These are phyloP conservation scores for fission yeast (Schizosaccharomyces pombe) DNA, from an alignment of 805 yeast genomes.

Conservation along the genomic window ASM294v3 CU329670.1:953001-953500, in stretches of 20 bases:
- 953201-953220: conserved; percentile 4
- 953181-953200: background rate
- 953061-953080: background rate
- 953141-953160: conserved; percentile 84
- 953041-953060: conserved; percentile 17
- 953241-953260: conserved; percentile 80
- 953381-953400: conserved; percentile 86
- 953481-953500: conserved; percentile 92
- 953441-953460: conserved; percentile 61
- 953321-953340: conserved; percentile 57
- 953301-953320: conserved; percentile 88
- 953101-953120: conserved; percentile 1
- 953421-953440: conserved; percentile 72
- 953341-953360: conserved; percentile 71
- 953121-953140: conserved; percentile 89
- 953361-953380: conserved; percentile 95
- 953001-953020: too few species aligned
- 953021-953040: background rate
- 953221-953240: conserved; percentile 62
- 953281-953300: conserved; percentile 81
- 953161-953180: conserved; percentile 55
- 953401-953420: conserved; percentile 72
- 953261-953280: conserved; percentile 78
- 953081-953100: background rate
- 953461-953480: conserved; percentile 79